Evolutionary conservation across 306 rosid species (phyloP).

Genomic region (Argentina anserina): DNA sequence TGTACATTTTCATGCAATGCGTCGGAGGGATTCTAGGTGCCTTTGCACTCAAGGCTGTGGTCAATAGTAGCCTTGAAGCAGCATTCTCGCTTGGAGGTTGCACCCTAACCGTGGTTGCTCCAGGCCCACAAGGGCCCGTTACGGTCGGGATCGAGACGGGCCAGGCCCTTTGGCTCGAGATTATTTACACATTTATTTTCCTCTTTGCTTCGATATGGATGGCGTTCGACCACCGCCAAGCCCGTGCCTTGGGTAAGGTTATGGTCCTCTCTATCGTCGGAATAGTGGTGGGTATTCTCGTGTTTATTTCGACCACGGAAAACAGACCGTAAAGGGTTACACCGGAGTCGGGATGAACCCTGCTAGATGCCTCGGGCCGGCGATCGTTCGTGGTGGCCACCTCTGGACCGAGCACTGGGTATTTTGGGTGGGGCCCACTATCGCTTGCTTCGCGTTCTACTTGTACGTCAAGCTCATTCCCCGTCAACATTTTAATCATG

Average conservation of each 20-base stretch:
- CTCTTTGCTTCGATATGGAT: slow-evolving; percentile 42
- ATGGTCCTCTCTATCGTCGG: slow-evolving; percentile 25
- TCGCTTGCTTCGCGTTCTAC: slow-evolving; percentile 28
- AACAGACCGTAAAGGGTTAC: slow-evolving; percentile 23
- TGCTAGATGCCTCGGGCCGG: slow-evolving; percentile 34
- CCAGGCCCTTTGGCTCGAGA: slow-evolving; percentile 40
- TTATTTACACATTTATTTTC: slow-evolving; percentile 28
- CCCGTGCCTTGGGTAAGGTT: slow-evolving; percentile 20
- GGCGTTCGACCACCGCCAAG: slow-evolving; percentile 39
- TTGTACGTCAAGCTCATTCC: slow-evolving; percentile 31
- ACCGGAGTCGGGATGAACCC: slow-evolving; percentile 36
- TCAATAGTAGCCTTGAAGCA: slow-evolving; percentile 20
- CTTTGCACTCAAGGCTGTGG: slow-evolving; percentile 40
- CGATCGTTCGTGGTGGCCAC: slow-evolving; percentile 28
- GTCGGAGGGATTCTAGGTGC: slow-evolving; percentile 33
- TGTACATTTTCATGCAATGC: slow-evolving; percentile 38
- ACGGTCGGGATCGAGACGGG: slow-evolving; percentile 11
- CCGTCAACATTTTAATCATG: slow-evolving; percentile 27
- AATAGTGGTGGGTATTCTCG: slow-evolving; percentile 27
- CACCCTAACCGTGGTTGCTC: slow-evolving; percentile 30
- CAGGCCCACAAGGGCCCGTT: slow-evolving; percentile 36
- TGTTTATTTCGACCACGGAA: slow-evolving; percentile 25
- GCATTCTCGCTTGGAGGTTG: slow-evolving; percentile 44
- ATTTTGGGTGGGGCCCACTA: slow-evolving; percentile 32
- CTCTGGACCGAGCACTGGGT: slow-evolving; percentile 35